Conservation (phyloP, 768 basidiomycete genomes). For the Podaxis sp. region DNA sequence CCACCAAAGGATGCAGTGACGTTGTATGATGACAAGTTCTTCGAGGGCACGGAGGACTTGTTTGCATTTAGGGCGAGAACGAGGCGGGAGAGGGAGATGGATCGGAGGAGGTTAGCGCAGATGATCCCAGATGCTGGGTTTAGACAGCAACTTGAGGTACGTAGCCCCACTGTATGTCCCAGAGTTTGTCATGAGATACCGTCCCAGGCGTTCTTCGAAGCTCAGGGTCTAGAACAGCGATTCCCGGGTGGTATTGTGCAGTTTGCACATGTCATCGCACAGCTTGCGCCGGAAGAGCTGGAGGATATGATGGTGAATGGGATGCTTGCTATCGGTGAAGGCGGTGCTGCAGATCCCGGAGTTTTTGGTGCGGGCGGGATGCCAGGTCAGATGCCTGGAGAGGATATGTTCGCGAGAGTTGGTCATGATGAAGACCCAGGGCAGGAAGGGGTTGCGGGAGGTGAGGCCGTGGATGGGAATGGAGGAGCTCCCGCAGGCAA, state of each 20-base stretch:
- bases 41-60: slow-evolving; percentile 56
- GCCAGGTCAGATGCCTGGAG: slow-evolving; percentile 38
- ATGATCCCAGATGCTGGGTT: slow-evolving; percentile 56
- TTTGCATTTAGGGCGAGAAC: slow-evolving; percentile 33
- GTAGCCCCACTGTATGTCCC: not conserved
- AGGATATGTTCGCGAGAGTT: slow-evolving; percentile 16
- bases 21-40: slow-evolving; percentile 71
- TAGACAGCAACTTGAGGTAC: slow-evolving; percentile 53
- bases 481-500: slow-evolving; percentile 17
- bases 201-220: slow-evolving; percentile 48
- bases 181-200: not conserved
- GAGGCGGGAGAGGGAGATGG: slow-evolving; percentile 34
- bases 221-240: slow-evolving; percentile 46
- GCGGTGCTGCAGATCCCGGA: slow-evolving; percentile 16
- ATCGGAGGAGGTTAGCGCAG: slow-evolving; percentile 50
- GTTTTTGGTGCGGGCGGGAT: slow-evolving; percentile 33
- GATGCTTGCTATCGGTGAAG: slow-evolving; percentile 32
- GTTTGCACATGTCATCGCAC: slow-evolving; percentile 51
- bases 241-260: slow-evolving; percentile 66
- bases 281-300: slow-evolving; percentile 53
- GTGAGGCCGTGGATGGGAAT: slow-evolving; percentile 14
- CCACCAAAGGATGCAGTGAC: slow-evolving; percentile 63
- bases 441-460: slow-evolving; percentile 19
- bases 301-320: slow-evolving; percentile 51
- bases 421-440: slow-evolving; percentile 11